These are phyloP conservation scores for Arthrobotrys megalospora DNA, from an alignment of 2,329 filamentous ascomycete genomes.

Conservation along the genomic window DNA sequence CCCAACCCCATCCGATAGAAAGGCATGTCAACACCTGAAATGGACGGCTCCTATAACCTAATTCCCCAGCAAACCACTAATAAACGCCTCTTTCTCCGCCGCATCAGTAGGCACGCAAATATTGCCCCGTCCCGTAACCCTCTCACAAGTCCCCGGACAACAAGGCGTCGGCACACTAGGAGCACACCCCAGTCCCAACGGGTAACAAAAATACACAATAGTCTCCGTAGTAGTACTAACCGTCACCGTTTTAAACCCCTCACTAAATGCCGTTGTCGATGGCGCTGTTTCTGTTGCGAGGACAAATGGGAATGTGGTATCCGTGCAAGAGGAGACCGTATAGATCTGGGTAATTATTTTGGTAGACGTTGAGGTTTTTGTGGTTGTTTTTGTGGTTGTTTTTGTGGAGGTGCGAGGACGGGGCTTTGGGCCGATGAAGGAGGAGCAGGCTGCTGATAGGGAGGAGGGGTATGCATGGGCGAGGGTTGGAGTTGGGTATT, in stretches of 20 bases:
- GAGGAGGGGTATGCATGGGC: conserved; percentile 15
- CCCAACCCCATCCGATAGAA: no score
- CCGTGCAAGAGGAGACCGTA: not conserved
- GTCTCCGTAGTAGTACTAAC: conserved; percentile 41
- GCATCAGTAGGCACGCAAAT: conserved; percentile 41
- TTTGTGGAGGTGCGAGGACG: conserved; percentile 1
- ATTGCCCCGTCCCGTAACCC: not conserved
- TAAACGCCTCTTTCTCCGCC: conserved; percentile 19
- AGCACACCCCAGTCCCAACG: conserved; percentile 35
- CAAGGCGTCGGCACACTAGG: conserved; percentile 52
- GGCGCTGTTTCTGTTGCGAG: conserved; percentile 24
- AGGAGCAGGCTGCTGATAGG: conserved; percentile 43
- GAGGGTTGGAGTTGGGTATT: conserved; percentile 45
- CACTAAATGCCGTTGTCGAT: not conserved
- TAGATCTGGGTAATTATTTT: not conserved
- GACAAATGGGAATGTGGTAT: conserved; percentile 17
- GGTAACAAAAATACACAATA: conserved; percentile 46
- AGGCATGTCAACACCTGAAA: no score
- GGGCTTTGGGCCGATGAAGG: conserved; percentile 15
- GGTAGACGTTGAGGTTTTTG: not conserved
- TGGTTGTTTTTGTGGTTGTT: conserved; percentile 16
- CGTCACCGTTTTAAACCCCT: conserved; percentile 46
- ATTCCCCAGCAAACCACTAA: not conserved
- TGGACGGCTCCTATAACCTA: no score
- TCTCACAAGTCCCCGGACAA: conserved; percentile 33